Evolutionary conservation across 306 rosid species (phyloP).

Genomic region (Albizia julibrissin): DNA sequence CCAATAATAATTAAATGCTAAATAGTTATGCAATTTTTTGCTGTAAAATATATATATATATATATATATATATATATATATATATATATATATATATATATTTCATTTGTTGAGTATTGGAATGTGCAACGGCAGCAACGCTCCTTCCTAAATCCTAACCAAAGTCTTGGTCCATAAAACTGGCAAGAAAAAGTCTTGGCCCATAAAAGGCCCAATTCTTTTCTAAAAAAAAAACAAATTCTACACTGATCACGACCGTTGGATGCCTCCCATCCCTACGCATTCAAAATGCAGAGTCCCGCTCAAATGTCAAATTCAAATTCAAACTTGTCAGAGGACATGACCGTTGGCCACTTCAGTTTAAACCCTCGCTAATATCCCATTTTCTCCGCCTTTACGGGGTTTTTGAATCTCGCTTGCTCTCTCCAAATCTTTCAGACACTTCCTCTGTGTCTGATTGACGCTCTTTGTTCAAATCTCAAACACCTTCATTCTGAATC

Average conservation of each 20-base stretch:
- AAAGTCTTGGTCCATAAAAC: no score
- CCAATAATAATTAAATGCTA: no score
- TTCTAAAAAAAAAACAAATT: no score
- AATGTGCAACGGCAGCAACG: no score
- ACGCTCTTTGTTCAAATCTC: neutral
- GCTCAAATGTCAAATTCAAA: slow-evolving; percentile 34
- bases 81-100: no score
- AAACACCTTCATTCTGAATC: neutral
- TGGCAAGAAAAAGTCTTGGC: neutral
- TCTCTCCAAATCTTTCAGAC: slow-evolving; percentile 26
- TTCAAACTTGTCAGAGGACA: slow-evolving; percentile 17
- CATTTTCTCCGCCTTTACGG: neutral
- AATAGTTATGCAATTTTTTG: no score
- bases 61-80: no score
- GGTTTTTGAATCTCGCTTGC: neutral
- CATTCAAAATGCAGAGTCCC: slow-evolving; percentile 38
- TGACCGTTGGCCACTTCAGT: slow-evolving; percentile 41
- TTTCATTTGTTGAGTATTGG: no score
- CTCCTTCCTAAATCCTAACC: no score
- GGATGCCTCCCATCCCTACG: neutral
- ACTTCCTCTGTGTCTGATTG: slow-evolving; percentile 36
- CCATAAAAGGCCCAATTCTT: neutral
- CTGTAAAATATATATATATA: no score
- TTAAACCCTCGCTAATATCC: neutral
- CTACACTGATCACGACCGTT: slow-evolving; percentile 8